Evolutionary conservation across 148 eudicot genomes (phyloP), one percentile per base, ranked within the genome.

Genomic region (Agrostemma githago): DNA sequence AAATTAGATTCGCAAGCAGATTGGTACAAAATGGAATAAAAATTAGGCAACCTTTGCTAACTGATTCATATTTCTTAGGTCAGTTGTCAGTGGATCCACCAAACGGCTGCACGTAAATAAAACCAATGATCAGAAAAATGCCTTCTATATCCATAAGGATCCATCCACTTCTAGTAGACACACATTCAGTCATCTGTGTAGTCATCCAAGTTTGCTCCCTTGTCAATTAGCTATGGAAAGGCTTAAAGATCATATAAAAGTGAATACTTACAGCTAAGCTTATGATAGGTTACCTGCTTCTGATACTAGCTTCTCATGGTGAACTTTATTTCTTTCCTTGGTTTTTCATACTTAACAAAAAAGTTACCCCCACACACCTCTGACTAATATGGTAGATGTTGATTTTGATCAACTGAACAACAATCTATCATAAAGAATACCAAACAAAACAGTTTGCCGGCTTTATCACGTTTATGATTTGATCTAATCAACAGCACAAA

Each of bases 21-120:
- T 70, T 43, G 63, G 12, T 42, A 14, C 11, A n/a, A 68, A 51
- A 53, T 62, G 59, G 58, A 58, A 39, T 41, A 70, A 64, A 41
- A 70, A 54, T 59, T 42, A 5, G 74, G 68, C 76, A 84, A 92
- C 98, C 97, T 92, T 95, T 51, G 98, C 98, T 72, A 95, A 87
- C 42, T 76, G 53, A 80, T 95, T 95, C 93, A 95, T 86, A 88
- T 90, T 95, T 71, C 97, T 86, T 76, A 95, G 83, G 84, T 95
- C 96, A 69, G 86, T 84, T 46, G 98, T 95, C 19, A 95, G 48
- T 66, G 93, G 92, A 85, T 95, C 98, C 84, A 89, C 82, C 87
- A 95, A 76, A 59, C 97, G 98, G 78, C 98, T 95, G 86, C 78
- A 76, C 78, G 61, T 15, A 53, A 65, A 42, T 57, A 74, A 61